Evolutionary conservation across 106 monocot species (phyloP).

Genomic region (Chionographis japonica): DNA sequence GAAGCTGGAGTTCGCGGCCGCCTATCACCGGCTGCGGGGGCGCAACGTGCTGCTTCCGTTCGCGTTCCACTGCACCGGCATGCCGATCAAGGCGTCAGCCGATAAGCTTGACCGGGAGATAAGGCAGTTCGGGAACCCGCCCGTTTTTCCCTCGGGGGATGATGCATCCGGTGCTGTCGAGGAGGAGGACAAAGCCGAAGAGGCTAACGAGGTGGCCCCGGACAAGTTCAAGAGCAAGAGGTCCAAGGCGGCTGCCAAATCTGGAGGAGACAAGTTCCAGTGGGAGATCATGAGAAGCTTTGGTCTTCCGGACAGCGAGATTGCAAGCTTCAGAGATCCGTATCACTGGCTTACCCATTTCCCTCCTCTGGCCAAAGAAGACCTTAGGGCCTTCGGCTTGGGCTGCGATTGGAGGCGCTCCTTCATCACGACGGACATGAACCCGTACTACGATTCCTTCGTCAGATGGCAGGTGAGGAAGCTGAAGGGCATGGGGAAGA

Average conservation of each 20-base stretch:
- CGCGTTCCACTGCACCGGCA: constrained; percentile 94
- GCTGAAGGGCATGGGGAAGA: constrained; percentile 69
- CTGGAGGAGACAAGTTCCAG: constrained; percentile 67
- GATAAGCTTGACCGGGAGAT: constrained; percentile 78
- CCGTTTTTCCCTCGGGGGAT: constrained; percentile 51
- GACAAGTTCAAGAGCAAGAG: constrained; percentile 87
- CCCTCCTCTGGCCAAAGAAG: constrained; percentile 80
- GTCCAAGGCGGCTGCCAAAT: constrained; percentile 83
- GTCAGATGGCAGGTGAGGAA: constrained; percentile 88
- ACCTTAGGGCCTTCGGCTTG: constrained; percentile 79
- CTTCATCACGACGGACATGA: constrained; percentile 89
- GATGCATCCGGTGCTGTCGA: neutral
- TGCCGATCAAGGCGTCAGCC: constrained; percentile 96
- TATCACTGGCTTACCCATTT: constrained; percentile 72
- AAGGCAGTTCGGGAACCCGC: constrained; percentile 59
- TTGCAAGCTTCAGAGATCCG: constrained; percentile 67
- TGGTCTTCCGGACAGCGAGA: constrained; percentile 63
- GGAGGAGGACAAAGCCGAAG: constrained; percentile 26
- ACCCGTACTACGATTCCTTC: constrained; percentile 90
- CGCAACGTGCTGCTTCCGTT: constrained; percentile 85
- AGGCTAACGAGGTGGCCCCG: constrained; percentile 30
- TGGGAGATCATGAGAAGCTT: constrained; percentile 94
- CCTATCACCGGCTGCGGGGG: constrained; percentile 66
- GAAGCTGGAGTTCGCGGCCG: constrained; percentile 80
- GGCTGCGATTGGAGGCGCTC: constrained; percentile 92